These are phyloP conservation scores for Blastobotrys niveus DNA, from an alignment of 1,139 yeast genomes.

Conservation along the genomic window DNA sequence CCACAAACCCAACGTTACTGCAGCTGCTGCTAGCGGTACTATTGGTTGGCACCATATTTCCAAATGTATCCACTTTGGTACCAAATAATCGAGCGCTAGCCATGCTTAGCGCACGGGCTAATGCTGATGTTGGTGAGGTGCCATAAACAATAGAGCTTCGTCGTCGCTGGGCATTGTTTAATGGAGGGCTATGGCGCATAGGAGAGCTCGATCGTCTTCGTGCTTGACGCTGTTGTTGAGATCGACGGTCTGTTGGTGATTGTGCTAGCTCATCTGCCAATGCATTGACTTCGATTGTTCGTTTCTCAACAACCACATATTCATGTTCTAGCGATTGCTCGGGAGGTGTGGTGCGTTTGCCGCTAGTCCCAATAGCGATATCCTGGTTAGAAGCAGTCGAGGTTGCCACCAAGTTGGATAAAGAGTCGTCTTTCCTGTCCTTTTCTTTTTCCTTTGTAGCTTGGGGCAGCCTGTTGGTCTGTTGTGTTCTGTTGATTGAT, in stretches of 20 bases:
- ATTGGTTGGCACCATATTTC: slow-evolving; percentile 23
- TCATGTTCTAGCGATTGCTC: slow-evolving; percentile 38
- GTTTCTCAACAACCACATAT: slow-evolving; percentile 89
- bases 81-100: slow-evolving; percentile 90
- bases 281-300: slow-evolving; percentile 92
- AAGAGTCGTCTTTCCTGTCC: not conserved
- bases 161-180: slow-evolving; percentile 18
- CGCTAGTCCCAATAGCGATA: not conserved
- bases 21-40: slow-evolving; percentile 13
- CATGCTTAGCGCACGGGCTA: slow-evolving; percentile 78
- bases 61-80: slow-evolving; percentile 27
- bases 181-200: slow-evolving; percentile 2
- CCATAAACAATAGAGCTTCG: slow-evolving; percentile 38
- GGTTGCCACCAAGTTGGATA: not conserved
- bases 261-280: slow-evolving; percentile 78
- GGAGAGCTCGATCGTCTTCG: slow-evolving; percentile 4
- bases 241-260: slow-evolving; percentile 19
- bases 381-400: not conserved
- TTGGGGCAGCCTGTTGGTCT: not conserved
- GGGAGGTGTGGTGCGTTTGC: slow-evolving; percentile 8
- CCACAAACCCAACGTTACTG: not conserved
- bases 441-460: not conserved
- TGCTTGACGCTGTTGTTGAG: not conserved
- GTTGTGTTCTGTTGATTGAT: not conserved
- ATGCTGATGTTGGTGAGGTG: slow-evolving; percentile 80